Evolutionary conservation across 2,329 filamentous ascomycete species (phyloP).

Genomic region (Alternaria viburni): DNA sequence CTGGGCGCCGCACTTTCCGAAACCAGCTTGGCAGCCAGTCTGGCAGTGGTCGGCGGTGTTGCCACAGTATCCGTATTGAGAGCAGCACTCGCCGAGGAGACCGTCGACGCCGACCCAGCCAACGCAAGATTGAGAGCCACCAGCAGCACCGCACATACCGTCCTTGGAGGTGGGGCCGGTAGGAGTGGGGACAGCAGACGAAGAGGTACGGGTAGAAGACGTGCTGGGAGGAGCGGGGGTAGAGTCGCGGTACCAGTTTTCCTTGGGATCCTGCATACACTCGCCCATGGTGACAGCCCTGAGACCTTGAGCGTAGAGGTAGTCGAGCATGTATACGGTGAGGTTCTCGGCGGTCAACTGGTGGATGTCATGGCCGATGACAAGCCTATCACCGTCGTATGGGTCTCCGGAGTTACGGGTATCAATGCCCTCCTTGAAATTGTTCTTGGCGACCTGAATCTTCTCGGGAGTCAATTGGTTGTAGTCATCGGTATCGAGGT

Average conservation of each 20-base stretch:
- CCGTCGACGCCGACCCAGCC: conserved; percentile 32
- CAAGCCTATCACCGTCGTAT: conserved; percentile 51
- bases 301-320: conserved; percentile 47
- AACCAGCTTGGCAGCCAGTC: conserved; percentile 28
- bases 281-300: conserved; percentile 57
- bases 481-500: conserved; percentile 63
- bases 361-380: conserved; percentile 61
- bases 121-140: conserved; percentile 25
- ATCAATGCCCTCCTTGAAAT: conserved; percentile 53
- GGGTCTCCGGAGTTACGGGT: conserved; percentile 9
- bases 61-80: conserved; percentile 50
- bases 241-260: conserved; percentile 57
- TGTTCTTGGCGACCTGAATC: conserved; percentile 43
- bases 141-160: conserved; percentile 26
- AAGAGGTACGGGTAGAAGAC: conserved; percentile 15
- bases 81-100: conserved; percentile 52
- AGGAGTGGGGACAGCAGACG: conserved; percentile 23
- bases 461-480: conserved; percentile 35
- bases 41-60: conserved; percentile 30
- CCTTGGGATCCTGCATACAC: conserved; percentile 53
- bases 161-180: conserved; percentile 28
- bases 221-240: conserved; percentile 44
- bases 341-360: conserved; percentile 53
- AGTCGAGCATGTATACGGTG: conserved; percentile 53
- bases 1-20: conserved; percentile 18